These are phyloP conservation scores for Chaetomium olivaceum DNA, from an alignment of 2,329 filamentous ascomycete species.

Conservation along the genomic window DNA sequence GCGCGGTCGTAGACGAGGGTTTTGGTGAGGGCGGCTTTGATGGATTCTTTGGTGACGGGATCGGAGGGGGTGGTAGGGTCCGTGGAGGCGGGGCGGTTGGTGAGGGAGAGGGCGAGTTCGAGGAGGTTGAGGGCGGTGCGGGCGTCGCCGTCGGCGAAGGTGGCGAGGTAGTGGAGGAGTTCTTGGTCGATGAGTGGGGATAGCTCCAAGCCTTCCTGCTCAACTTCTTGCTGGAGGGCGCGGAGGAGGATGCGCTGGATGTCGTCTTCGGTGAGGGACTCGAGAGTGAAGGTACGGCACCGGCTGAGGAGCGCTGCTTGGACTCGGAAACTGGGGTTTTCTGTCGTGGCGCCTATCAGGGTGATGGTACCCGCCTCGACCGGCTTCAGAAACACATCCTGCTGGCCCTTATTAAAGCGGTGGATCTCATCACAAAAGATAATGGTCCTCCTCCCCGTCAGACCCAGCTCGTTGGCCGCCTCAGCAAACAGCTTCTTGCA, in stretches of 20 bases:
- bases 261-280: slow-evolving; percentile 71
- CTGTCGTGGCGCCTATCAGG: slow-evolving; percentile 91
- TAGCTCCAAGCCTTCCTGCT: slow-evolving; percentile 35
- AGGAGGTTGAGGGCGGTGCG: slow-evolving; percentile 90
- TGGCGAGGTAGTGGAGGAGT: slow-evolving; percentile 76
- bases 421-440: slow-evolving; percentile 98
- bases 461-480: slow-evolving; percentile 72
- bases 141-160: slow-evolving; percentile 89
- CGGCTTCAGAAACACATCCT: slow-evolving; percentile 90
- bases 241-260: slow-evolving; percentile 72
- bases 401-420: slow-evolving; percentile 85
- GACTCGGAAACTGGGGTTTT: slow-evolving; percentile 94
- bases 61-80: slow-evolving; percentile 7
- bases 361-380: slow-evolving; percentile 91
- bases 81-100: slow-evolving; percentile 38
- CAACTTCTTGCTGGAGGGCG: slow-evolving; percentile 66
- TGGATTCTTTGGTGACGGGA: slow-evolving; percentile 67
- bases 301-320: slow-evolving; percentile 83
- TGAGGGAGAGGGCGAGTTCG: slow-evolving; percentile 81
- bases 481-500: slow-evolving; percentile 91
- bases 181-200: slow-evolving; percentile 70
- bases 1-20: slow-evolving; percentile 93
- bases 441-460: slow-evolving; percentile 89
- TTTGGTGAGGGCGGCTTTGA: slow-evolving; percentile 83
- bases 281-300: slow-evolving; percentile 86